phyloP scores from a whole-genome alignment of 108 stramenopile species.

The Skeletonema menzelii region DNA sequence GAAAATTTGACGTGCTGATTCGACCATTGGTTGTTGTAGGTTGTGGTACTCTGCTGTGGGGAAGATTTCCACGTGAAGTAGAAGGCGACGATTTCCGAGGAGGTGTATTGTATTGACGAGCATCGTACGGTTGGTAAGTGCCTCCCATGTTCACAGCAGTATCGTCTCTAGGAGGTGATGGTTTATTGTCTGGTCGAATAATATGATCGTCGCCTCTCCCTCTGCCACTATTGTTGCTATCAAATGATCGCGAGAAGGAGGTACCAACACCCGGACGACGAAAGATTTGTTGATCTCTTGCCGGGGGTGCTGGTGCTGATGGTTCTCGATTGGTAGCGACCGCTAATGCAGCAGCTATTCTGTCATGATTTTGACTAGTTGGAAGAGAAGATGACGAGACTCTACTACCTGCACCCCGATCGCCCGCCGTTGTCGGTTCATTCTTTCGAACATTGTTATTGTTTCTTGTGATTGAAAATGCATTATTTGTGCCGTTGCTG shows the following conservation, averaged over 20 bases:
- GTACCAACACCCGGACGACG: constrained; percentile 9
- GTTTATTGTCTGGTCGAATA: neutral
- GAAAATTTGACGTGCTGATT: neutral
- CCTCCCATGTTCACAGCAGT: neutral
- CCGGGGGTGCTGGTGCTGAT: neutral
- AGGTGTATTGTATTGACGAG: neutral
- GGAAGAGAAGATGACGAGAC: neutral
- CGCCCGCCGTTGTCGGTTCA: neutral
- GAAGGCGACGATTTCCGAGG: neutral
- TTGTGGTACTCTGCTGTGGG: neutral
- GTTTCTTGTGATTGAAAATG: neutral
- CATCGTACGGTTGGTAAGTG: constrained; percentile 8
- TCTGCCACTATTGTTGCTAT: neutral
- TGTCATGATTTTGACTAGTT: neutral
- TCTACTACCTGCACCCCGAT: neutral
- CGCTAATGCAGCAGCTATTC: neutral
- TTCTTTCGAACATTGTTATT: neutral
- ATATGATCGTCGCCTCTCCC: neutral
- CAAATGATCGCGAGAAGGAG: neutral
- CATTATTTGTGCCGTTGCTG: neutral
- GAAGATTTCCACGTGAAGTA: neutral
- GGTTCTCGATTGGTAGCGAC: neutral
- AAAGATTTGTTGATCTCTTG: constrained; percentile 29
- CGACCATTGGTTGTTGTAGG: neutral
- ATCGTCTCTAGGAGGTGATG: neutral